These are phyloP conservation scores for Paraleonurus japonicus DNA, from an alignment of 257 asterid genomes.

Conservation along the genomic window DNA sequence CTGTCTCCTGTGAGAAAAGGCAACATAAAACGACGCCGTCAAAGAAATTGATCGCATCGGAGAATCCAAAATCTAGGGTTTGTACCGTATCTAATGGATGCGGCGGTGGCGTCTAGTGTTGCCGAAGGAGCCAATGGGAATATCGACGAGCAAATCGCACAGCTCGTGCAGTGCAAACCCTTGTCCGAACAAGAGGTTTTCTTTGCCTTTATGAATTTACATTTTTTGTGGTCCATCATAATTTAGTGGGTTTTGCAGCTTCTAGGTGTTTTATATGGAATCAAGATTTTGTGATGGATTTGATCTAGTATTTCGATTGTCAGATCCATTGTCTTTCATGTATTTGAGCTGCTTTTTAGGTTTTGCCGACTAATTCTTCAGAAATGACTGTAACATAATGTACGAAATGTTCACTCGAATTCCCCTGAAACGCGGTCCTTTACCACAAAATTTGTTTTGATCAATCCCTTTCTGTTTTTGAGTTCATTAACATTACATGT, in stretches of 20 bases:
- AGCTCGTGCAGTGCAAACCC: conserved; percentile 90
- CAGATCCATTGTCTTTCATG: conserved; percentile 26
- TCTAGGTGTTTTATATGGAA: not conserved
- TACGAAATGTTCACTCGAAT: not conserved
- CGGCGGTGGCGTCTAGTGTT: conserved; percentile 46
- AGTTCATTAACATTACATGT: not conserved
- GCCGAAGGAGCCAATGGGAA: conserved; percentile 49
- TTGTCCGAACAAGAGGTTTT: conserved; percentile 74
- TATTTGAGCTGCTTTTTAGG: conserved; percentile 19
- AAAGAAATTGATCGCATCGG: conserved; percentile 23
- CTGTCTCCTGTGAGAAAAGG: conserved; percentile 18
- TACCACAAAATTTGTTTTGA: not conserved
- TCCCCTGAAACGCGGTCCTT: not conserved
- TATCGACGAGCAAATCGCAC: conserved; percentile 73
- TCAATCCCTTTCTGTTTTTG: not conserved
- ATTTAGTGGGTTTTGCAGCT: not conserved
- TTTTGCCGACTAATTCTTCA: conserved; percentile 2
- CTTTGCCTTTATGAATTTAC: not conserved
- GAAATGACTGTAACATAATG: not conserved
- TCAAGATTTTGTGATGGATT: conserved; percentile 15
- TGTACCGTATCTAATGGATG: conserved; percentile 40
- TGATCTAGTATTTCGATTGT: conserved; percentile 21
- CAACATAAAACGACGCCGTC: conserved; percentile 39
- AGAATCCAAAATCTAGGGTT: conserved; percentile 33
- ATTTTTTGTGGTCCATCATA: not conserved